Conservation (phyloP, 768 basidiomycete genomes). For the Termitomyces sp. region DNA sequence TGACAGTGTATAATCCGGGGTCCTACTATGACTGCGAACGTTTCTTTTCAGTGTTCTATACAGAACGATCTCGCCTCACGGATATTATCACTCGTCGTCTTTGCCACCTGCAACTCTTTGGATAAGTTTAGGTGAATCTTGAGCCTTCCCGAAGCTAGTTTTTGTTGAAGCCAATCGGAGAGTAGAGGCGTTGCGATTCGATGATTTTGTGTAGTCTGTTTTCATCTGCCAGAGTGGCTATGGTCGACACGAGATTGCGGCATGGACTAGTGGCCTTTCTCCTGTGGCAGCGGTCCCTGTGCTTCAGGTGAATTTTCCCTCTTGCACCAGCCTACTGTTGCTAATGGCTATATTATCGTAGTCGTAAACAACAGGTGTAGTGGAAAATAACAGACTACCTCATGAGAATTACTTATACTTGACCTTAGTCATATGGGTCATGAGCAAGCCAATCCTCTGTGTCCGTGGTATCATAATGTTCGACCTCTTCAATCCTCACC, state of each 20-base stretch:
- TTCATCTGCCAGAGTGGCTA: not conserved
- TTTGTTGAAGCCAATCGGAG: not conserved
- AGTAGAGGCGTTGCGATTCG: not conserved
- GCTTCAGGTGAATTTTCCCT: not conserved
- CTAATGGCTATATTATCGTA: not conserved
- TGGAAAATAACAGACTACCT: not conserved
- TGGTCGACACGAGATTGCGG: not conserved
- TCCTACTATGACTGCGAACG: not conserved
- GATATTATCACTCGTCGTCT: not conserved
- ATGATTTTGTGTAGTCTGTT: not conserved
- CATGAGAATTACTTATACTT: not conserved
- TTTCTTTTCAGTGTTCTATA: not conserved
- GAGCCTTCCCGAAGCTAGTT: not conserved
- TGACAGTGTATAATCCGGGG: not conserved
- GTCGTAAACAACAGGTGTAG: not conserved
- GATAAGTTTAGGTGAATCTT: not conserved
- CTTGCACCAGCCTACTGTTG: not conserved
- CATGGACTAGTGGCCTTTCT: not conserved
- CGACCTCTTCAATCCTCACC: conserved; percentile 22
- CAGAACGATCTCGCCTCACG: not conserved
- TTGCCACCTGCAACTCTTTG: not conserved
- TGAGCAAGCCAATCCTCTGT: conserved; percentile 26
- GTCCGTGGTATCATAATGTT: conserved; percentile 29
- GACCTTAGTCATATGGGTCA: conserved; percentile 7
- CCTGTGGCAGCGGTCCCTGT: no score